Percentiles rank a stretch among this genome's conserved stretches.
These are phyloP conservation scores for Amanita exitialis DNA, from an alignment of 768 basidiomycete genomes.

Conservation along the genomic window DNA sequence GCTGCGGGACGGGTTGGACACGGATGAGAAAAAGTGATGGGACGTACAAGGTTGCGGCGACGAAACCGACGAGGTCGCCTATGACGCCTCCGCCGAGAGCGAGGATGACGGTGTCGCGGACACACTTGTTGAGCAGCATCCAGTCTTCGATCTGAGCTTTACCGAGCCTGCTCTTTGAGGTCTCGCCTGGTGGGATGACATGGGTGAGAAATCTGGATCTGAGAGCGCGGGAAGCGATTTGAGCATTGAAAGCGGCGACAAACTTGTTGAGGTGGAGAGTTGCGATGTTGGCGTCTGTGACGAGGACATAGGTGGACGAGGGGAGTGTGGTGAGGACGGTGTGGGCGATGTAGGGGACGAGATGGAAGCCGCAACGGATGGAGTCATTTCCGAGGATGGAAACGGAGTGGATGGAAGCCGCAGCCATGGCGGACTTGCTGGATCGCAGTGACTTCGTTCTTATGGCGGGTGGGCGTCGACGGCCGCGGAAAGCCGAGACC, in stretches of 20 bases:
- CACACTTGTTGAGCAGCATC: conserved; percentile 78
- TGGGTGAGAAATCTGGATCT: conserved; percentile 66
- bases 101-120: conserved; percentile 85
- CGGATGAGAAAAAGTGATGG: background rate
- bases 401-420: conserved; percentile 57
- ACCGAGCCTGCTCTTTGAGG: conserved; percentile 81
- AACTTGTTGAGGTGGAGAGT: conserved; percentile 66
- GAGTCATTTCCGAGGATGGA: conserved; percentile 77
- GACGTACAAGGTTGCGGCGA: conserved; percentile 92
- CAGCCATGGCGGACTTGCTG: background rate
- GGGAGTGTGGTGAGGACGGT: conserved; percentile 64
- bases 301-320: conserved; percentile 81
- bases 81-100: conserved; percentile 97
- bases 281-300: conserved; percentile 90
- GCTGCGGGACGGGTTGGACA: conserved; percentile 29
- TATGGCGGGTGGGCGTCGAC: too few relatives aligned
- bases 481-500: too few relatives aligned
- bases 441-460: too few relatives aligned
- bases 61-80: conserved; percentile 93
- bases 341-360: conserved; percentile 73
- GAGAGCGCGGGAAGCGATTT: conserved; percentile 19
- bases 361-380: conserved; percentile 92
- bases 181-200: conserved; percentile 85
- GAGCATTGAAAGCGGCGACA: conserved; percentile 48
- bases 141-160: conserved; percentile 95